Conservation (phyloP, 2,329 filamentous ascomycete species). For the Madurella mycetomatis region DNA sequence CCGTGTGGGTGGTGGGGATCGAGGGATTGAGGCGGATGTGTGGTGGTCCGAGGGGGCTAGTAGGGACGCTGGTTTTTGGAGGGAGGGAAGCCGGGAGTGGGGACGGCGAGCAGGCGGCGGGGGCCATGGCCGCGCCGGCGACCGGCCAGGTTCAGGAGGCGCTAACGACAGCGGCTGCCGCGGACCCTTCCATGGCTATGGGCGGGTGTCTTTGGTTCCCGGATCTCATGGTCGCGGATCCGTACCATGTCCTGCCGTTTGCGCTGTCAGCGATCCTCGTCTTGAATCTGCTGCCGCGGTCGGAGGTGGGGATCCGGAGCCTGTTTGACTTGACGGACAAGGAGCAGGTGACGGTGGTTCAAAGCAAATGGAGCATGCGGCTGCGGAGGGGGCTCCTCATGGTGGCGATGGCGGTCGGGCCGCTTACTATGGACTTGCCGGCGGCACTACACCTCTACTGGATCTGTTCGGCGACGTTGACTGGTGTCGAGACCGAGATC, state of each 20-base stretch:
- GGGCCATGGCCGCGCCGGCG: background rate
- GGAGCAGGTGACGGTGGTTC: background rate
- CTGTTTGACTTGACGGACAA: slow-evolving; percentile 25
- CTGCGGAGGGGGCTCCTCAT: slow-evolving; percentile 31
- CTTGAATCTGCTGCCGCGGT: slow-evolving; percentile 32
- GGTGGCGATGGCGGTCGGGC: slow-evolving; percentile 32
- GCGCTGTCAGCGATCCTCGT: slow-evolving; percentile 35
- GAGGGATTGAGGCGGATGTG: slow-evolving; percentile 48
- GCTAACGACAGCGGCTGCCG: slow-evolving; percentile 10
- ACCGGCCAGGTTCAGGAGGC: slow-evolving; percentile 18
- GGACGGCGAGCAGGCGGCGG: slow-evolving; percentile 2
- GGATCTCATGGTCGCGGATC: slow-evolving; percentile 50
- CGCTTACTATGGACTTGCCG: slow-evolving; percentile 37
- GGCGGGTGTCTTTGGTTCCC: slow-evolving; percentile 54
- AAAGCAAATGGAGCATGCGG: slow-evolving; percentile 3
- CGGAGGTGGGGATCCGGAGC: slow-evolving; percentile 20
- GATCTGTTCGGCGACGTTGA: slow-evolving; percentile 33
- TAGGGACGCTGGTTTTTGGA: slow-evolving; percentile 32
- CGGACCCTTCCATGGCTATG: slow-evolving; percentile 40
- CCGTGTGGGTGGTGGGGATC: slow-evolving; percentile 48
- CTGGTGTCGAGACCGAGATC: slow-evolving; percentile 19
- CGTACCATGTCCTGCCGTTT: slow-evolving; percentile 45
- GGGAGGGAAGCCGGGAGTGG: background rate
- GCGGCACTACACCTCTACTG: slow-evolving; percentile 43
- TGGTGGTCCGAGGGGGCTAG: slow-evolving; percentile 36